These are phyloP conservation scores for Balansia obtecta DNA, from an alignment of 2,329 filamentous ascomycete genomes.

Conservation along the genomic window DNA sequence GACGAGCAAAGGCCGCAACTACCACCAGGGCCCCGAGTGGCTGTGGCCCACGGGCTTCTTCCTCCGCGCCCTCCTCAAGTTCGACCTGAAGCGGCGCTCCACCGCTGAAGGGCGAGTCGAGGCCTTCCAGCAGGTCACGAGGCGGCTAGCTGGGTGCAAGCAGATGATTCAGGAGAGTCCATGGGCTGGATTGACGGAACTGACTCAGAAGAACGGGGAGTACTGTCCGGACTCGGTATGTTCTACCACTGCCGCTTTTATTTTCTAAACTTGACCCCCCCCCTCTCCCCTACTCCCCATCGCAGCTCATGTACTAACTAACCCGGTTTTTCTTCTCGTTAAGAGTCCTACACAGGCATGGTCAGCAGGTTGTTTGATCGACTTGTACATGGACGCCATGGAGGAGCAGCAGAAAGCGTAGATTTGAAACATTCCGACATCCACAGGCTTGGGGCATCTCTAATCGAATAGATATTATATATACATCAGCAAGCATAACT, in stretches of 20 bases:
- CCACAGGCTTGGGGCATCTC: neutral
- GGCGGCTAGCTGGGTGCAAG: constrained; percentile 72
- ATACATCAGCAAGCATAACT: neutral
- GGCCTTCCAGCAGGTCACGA: constrained; percentile 88
- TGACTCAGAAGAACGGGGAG: constrained; percentile 82
- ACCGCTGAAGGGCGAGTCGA: constrained; percentile 58
- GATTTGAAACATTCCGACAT: neutral
- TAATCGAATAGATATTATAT: neutral
- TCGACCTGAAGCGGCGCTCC: constrained; percentile 62
- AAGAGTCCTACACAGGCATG: constrained; percentile 91
- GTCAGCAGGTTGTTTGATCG: constrained; percentile 89
- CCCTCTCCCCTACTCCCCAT: no score
- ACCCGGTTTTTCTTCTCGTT: neutral
- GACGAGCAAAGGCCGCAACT: constrained; percentile 89
- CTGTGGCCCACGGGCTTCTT: constrained; percentile 96
- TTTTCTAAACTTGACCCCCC: neutral
- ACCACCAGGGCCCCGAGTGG: constrained; percentile 98
- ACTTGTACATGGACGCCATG: constrained; percentile 86
- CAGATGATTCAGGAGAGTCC: constrained; percentile 64
- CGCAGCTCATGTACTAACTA: no score
- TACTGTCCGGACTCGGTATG: constrained; percentile 76
- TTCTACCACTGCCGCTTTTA: neutral
- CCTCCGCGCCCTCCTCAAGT: constrained; percentile 79
- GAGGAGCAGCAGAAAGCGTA: constrained; percentile 30
- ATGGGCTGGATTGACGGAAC: constrained; percentile 85